A percentile compares a stretch with the other conserved stretches of the same genome.
Evolutionary conservation across 352 stramenopile genomes (phyloP).

Genomic region (Peronospora belbahrii): DNA sequence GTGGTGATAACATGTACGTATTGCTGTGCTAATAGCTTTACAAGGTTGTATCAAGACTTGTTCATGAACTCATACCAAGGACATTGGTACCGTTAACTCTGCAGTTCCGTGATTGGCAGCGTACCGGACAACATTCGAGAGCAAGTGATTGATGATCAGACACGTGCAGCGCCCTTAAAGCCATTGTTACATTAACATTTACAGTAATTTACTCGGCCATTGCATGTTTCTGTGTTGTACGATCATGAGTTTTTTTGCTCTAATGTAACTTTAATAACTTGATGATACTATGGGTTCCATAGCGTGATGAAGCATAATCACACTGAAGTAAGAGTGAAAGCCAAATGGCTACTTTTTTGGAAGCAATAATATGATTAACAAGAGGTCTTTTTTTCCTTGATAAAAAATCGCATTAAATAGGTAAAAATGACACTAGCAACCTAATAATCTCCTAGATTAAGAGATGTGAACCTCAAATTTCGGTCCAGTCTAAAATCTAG

Average conservation of each 20-base stretch:
- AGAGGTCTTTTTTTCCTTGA: no score
- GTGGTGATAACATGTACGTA: slow-evolving; percentile 90
- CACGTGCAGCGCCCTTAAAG: slow-evolving; percentile 83
- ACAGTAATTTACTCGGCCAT: slow-evolving; percentile 32
- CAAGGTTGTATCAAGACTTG: neutral
- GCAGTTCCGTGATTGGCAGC: slow-evolving; percentile 77
- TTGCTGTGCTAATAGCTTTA: neutral
- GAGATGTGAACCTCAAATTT: no score
- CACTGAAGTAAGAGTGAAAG: no score
- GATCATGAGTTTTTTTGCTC: neutral
- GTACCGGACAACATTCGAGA: slow-evolving; percentile 84
- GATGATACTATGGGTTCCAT: no score
- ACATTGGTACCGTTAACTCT: slow-evolving; percentile 3
- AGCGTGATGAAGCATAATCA: no score
- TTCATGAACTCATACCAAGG: neutral
- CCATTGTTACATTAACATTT: slow-evolving; percentile 84
- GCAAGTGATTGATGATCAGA: slow-evolving; percentile 84
- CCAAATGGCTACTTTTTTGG: no score
- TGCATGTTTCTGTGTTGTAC: neutral
- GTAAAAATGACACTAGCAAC: no score
- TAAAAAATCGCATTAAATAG: no score
- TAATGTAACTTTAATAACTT: no score
- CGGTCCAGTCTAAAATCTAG: no score
- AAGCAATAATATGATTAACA: no score
- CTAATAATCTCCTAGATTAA: no score